Evolutionary conservation across 441 rosid species (phyloP).

Genomic region (Manihot esculenta): DNA sequence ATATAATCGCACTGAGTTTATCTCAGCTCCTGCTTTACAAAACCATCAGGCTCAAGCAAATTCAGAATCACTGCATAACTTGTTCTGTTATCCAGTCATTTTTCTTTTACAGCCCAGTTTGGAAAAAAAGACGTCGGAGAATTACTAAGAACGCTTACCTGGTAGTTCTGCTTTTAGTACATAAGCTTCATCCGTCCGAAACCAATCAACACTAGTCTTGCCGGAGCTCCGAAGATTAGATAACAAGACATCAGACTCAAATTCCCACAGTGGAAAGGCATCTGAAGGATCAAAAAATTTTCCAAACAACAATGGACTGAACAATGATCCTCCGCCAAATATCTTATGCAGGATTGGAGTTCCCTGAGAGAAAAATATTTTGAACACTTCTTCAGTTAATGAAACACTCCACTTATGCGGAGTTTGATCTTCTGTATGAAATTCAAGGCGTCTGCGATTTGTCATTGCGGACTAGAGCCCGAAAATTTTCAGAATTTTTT

Average conservation of each 20-base stretch:
- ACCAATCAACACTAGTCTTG: constrained; percentile 71
- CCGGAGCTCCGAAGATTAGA: constrained; percentile 52
- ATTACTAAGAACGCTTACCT: constrained; percentile 37
- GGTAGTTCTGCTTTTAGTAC: constrained; percentile 73
- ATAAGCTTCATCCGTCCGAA: constrained; percentile 63
- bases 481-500: background rate
- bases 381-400: constrained; percentile 58
- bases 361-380: constrained; percentile 42
- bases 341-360: constrained; percentile 46
- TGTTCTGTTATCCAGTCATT: constrained; percentile 54
- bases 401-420: constrained; percentile 71
- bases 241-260: constrained; percentile 59
- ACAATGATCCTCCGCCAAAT: constrained; percentile 77
- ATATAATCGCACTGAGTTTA: constrained; percentile 39
- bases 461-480: constrained; percentile 32
- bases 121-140: background rate
- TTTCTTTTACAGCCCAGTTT: constrained; percentile 43
- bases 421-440: constrained; percentile 55
- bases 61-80: constrained; percentile 35
- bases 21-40: constrained; percentile 47
- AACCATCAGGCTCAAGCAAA: background rate
- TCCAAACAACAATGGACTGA: constrained; percentile 79
- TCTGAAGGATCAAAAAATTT: constrained; percentile 92
- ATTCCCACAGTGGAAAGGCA: constrained; percentile 94
- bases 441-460: constrained; percentile 47